Evolutionary conservation across 202 grass and related monocot genomes (phyloP), one percentile per base, ranked within the genome.

Genomic region (Miscanthus sacchariflorus): DNA sequence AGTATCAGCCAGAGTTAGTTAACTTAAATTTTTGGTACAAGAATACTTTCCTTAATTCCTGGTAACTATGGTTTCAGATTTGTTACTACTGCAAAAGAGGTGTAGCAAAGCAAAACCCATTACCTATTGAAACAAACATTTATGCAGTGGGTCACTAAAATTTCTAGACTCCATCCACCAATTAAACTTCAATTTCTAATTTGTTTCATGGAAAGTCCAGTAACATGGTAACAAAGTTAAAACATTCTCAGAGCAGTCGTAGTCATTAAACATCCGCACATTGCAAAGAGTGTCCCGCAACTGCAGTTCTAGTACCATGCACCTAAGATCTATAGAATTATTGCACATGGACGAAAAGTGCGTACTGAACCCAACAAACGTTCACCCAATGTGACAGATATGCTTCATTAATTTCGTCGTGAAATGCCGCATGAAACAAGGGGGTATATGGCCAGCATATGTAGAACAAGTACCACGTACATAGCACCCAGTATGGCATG

Each of bases 261-360:
- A 38, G 58, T 58, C 67, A 38, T 50, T 78, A 38, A 74, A 58
- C 10, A 68, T 42, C 28, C 3, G 4, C 42, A 49, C 65, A 24
- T 23, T 18, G 48, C 11, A 84, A 74, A 83, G 43, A 36, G 14
- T 27, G 10, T 23, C 5, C 80, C 40, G 4, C n/a, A n/a, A 43
- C 65, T 74, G 42, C 33, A 68, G 40, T 86, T 19, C 18, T 66
- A 70, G 69, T 73, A 74, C 59, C 25, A 50, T 33, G 30, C 68
- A 84, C 11, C 58, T 8, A 69, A 84, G 46, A 80, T 88, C 27
- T 8, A 46, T 30, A 15, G 28, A n/a, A 66, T 84, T 79, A 72
- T 69, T 19, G 68, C 74, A 58, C 45, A 87, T 58, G 43, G 45
- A 38, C 33, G 7, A 83, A 3, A 42, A 23, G 54, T 25, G 54